Base-by-base conservation (phyloP, 2,329 filamentous ascomycete species). In the Phaeophleospora eucalypticola region DNA sequence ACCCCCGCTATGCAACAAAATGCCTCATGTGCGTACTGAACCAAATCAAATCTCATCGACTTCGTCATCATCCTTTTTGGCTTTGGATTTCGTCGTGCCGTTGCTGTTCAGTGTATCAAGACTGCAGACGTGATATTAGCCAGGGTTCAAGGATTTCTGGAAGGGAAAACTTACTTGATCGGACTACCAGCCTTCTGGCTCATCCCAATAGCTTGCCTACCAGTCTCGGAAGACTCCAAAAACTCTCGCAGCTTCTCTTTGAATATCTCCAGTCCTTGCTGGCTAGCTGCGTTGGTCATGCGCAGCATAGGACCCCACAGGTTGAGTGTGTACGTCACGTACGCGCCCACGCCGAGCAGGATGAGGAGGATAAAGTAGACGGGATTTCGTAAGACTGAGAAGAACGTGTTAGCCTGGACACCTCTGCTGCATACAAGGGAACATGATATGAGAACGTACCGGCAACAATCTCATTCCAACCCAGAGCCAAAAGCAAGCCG, bases 381-480 rank as follows among this genome's bases (percentile, higher is more conserved):
- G 0, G 93, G 93, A 68, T 97, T 97, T 57, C 89, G 88, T 35
- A 97, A 78, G 29, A 98, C 93, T 95, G 61, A 16, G 1, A 33
- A 45, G 3, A 15, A 14, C 18, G 3, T 45, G 24, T 55, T 43
- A 49, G 42, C 40, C 51, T 53, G n/a, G 32, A 29, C 29, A 16
- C 41, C 14, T 33, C 48, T 33, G n/a, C 27, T 17, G 8, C 18
- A 9, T n/a, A 32, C 24, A 6, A 12, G 24, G 9, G 10, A 15
- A 10, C 8, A 16, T 16, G 14, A 40, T 21, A 18, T 18, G 29
- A 51, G 36, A 39, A 68, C 86, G 77, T 78, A 95, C 90, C 89
- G 63, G 90, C 87, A 57, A 95, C 75, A 54, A 98, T 90, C 71
- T 98, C 93, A 69, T 98, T 98, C 93, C 93, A 98, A n/a, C 93